Evolutionary conservation across 345 rosid species (phyloP).

Genomic region (Salix caprea): DNA sequence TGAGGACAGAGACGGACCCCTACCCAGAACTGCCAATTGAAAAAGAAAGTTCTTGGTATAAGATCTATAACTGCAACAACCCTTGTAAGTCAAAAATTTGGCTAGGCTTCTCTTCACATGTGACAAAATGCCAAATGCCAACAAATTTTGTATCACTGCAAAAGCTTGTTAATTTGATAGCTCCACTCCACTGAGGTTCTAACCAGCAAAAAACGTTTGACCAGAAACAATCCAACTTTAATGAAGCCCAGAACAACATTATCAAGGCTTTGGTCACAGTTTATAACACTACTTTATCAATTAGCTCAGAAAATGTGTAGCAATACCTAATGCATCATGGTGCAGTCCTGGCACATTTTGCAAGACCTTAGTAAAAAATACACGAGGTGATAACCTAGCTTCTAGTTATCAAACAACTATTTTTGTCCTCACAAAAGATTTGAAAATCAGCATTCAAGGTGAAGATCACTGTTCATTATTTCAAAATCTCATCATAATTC

Average conservation of each 20-base stretch:
- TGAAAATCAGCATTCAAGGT: neutral
- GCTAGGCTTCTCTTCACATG: slow-evolving; percentile 12
- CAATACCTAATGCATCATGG: neutral
- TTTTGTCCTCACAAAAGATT: neutral
- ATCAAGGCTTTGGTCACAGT: neutral
- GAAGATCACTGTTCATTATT: neutral
- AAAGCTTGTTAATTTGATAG: slow-evolving; percentile 18
- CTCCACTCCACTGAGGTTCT: slow-evolving; percentile 15
- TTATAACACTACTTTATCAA: slow-evolving; percentile 4
- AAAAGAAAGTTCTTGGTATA: neutral
- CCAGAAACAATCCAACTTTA: slow-evolving; percentile 13
- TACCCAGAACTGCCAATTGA: slow-evolving; percentile 10
- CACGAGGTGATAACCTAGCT: too few relatives aligned
- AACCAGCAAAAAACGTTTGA: neutral
- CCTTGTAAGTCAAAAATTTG: slow-evolving; percentile 21
- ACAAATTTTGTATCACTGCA: slow-evolving; percentile 24
- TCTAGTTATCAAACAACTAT: neutral
- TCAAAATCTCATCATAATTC: neutral
- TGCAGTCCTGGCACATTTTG: neutral
- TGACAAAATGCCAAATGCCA: slow-evolving; percentile 18
- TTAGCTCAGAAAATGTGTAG: neutral
- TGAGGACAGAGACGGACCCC: slow-evolving; percentile 17
- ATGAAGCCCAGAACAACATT: neutral
- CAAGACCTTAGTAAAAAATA: neutral
- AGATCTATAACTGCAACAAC: neutral